These are phyloP conservation scores for Cladosporium cucumerinum DNA, from an alignment of 2,329 filamentous ascomycete genomes.

Conservation along the genomic window DNA sequence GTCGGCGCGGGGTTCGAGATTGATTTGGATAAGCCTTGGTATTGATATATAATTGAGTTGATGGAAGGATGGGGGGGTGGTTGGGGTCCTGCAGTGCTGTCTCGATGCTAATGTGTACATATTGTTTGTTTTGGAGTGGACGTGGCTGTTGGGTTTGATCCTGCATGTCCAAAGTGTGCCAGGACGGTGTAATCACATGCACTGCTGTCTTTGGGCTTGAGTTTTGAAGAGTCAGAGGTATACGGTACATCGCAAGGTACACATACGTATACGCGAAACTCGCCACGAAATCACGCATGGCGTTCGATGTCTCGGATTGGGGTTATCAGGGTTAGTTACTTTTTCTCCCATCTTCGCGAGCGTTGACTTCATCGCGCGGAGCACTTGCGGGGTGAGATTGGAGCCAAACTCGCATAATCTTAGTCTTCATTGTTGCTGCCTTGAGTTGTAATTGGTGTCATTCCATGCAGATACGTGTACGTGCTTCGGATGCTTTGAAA, in stretches of 20 bases:
- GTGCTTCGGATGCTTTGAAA: no score
- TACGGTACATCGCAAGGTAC: neutral
- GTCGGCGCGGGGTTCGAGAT: conserved; percentile 7
- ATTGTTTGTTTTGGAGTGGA: neutral
- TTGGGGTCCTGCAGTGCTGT: neutral
- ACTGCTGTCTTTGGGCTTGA: neutral
- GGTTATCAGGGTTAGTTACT: neutral
- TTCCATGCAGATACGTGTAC: no score
- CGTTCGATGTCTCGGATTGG: neutral
- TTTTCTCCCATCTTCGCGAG: neutral
- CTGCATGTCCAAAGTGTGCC: neutral
- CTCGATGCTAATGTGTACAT: neutral
- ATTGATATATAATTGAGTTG: neutral
- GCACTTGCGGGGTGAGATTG: neutral
- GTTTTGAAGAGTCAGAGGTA: neutral
- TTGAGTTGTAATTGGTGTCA: no score
- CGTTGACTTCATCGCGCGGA: neutral
- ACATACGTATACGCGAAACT: neutral
- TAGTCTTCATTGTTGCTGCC: no score
- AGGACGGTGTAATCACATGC: neutral
- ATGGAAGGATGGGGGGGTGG: neutral
- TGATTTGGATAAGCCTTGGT: conserved; percentile 15
- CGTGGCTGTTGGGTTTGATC: neutral
- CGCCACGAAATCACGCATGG: neutral
- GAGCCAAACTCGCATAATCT: no score